Percentiles rank a stretch among this genome's conserved stretches.
Evolutionary conservation across 2,329 filamentous ascomycete genomes (phyloP).

Genomic region (Coniella lustricola): DNA sequence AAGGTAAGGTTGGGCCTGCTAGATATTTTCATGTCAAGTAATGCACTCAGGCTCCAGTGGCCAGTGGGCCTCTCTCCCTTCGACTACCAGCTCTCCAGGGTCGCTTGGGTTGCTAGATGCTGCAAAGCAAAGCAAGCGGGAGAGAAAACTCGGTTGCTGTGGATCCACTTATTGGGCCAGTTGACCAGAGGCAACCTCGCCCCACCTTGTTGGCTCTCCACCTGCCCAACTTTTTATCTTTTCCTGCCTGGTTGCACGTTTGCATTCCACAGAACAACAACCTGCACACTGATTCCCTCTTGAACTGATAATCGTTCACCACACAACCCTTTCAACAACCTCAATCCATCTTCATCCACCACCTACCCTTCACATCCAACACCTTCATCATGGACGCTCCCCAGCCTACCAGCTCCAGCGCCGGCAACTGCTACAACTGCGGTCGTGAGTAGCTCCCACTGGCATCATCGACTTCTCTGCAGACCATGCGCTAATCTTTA

Average conservation of each 20-base stretch:
- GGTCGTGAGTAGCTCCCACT: conserved; percentile 49
- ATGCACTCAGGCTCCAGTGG: too few relatives aligned
- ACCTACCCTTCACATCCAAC: too few relatives aligned
- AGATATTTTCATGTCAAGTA: too few relatives aligned
- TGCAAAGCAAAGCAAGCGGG: too few relatives aligned
- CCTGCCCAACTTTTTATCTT: conserved; percentile 5
- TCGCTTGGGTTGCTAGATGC: too few relatives aligned
- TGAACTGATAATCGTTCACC: neutral
- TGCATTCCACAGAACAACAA: neutral
- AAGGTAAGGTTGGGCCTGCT: too few relatives aligned
- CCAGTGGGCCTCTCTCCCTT: too few relatives aligned
- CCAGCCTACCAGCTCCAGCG: neutral
- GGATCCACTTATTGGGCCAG: neutral
- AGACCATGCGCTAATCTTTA: neutral
- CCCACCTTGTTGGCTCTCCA: neutral
- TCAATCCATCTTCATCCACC: neutral
- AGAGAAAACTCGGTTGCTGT: conserved; percentile 6
- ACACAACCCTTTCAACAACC: neutral
- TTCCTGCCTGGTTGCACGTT: conserved; percentile 12
- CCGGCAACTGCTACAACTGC: conserved; percentile 65
- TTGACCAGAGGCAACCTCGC: conserved; percentile 2
- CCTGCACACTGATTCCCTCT: neutral
- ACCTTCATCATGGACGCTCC: conserved; percentile 3
- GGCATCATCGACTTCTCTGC: neutral
- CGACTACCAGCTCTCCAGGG: too few relatives aligned